These are phyloP conservation scores for Pyrenochaeta sp. DNA, from an alignment of 2,329 filamentous ascomycete species.

Conservation along the genomic window DNA sequence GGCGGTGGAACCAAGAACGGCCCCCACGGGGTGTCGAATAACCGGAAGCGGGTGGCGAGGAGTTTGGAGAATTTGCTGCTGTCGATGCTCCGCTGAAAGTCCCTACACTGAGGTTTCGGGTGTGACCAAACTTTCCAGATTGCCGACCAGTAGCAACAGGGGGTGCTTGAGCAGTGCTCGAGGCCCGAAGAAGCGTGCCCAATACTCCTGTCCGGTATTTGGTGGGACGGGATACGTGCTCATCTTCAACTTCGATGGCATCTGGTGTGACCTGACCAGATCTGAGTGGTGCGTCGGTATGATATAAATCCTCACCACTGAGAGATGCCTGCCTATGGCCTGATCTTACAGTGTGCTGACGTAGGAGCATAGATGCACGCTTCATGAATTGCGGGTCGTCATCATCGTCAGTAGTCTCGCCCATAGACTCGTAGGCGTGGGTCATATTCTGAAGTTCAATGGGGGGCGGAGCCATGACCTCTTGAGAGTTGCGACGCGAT, in stretches of 20 bases:
- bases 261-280: constrained; percentile 61
- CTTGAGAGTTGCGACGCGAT: constrained; percentile 47
- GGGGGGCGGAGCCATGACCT: constrained; percentile 31
- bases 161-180: constrained; percentile 21
- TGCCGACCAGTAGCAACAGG: constrained; percentile 13
- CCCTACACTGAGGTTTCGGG: constrained; percentile 35
- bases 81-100: constrained; percentile 45
- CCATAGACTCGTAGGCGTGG: constrained; percentile 25
- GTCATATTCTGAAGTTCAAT: constrained; percentile 27
- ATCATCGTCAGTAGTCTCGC: constrained; percentile 36
- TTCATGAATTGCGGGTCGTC: constrained; percentile 45
- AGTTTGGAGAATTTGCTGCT: constrained; percentile 45
- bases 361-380: constrained; percentile 53
- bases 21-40: constrained; percentile 49
- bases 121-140: constrained; percentile 16
- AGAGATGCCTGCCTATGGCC: constrained; percentile 15
- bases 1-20: constrained; percentile 49
- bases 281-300: constrained; percentile 35
- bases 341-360: constrained; percentile 40
- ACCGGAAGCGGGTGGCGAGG: constrained; percentile 55
- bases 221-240: constrained; percentile 72
- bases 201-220: constrained; percentile 79
- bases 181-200: constrained; percentile 70
- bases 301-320: constrained; percentile 41
- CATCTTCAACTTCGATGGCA: constrained; percentile 62